Evolutionary conservation across 2,329 filamentous ascomycete genomes (phyloP).

Genomic region (Botrytis porri): DNA sequence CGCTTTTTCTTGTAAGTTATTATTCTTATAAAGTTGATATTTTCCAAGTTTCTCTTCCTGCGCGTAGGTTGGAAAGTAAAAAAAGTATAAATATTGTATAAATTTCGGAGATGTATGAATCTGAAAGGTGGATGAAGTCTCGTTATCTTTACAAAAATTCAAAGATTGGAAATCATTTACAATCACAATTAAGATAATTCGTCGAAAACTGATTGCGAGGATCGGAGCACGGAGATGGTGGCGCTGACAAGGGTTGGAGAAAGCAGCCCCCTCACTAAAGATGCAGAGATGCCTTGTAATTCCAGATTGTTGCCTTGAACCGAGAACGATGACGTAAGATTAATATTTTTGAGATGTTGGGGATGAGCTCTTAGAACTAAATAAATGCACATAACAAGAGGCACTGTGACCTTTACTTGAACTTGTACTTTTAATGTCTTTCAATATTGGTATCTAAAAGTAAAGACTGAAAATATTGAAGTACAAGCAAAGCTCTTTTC

Average conservation of each 20-base stretch:
- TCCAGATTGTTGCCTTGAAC: neutral
- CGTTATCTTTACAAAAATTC: neutral
- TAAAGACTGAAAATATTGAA: neutral
- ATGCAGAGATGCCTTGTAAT: neutral
- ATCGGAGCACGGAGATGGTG: conserved; percentile 17
- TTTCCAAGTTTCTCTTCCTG: neutral
- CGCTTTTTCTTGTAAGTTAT: conserved; percentile 14
- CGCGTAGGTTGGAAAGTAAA: neutral
- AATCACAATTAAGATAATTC: conserved; percentile 20
- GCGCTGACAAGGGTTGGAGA: neutral
- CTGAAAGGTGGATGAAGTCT: neutral
- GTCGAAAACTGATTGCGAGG: conserved; percentile 13
- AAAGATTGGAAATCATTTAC: conserved; percentile 18
- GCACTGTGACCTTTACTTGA: neutral
- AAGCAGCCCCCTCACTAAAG: conserved; percentile 9
- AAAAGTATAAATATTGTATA: neutral
- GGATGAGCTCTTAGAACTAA: neutral
- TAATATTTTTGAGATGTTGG: neutral
- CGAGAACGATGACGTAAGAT: neutral
- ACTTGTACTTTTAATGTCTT: neutral
- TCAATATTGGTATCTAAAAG: neutral
- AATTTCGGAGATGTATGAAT: neutral
- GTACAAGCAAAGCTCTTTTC: neutral
- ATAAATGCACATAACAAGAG: neutral
- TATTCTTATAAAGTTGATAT: neutral